A percentile compares a stretch with the other conserved stretches of the same genome.
These are phyloP conservation scores for Fusarium robinianum DNA, from an alignment of 2,329 filamentous ascomycete species.

Conservation along the genomic window DNA sequence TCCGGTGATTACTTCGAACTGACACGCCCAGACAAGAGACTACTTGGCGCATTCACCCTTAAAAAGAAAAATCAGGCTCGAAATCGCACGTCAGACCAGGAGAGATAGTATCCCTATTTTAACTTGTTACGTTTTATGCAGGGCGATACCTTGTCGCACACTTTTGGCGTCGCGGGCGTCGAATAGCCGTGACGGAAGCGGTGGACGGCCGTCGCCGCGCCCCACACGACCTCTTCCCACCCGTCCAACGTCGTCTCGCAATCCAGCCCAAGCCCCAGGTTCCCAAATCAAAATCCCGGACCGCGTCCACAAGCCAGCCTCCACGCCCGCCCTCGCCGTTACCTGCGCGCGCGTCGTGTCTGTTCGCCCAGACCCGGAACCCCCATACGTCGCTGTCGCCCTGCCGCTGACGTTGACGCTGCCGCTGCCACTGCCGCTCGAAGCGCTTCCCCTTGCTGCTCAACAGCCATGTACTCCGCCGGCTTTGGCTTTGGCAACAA, in stretches of 20 bases:
- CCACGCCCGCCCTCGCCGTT: conserved; percentile 22
- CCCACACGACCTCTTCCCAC: conserved; percentile 34
- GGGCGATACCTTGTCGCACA: conserved; percentile 22
- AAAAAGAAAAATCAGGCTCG: neutral
- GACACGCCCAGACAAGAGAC: too few species aligned
- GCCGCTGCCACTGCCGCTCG: conserved; percentile 28
- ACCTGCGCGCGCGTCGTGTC: conserved; percentile 24
- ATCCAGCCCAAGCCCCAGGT: conserved; percentile 21
- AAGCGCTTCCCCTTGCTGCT: conserved; percentile 28
- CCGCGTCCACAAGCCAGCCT: conserved; percentile 35
- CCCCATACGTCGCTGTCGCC: conserved; percentile 10
- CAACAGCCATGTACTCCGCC: conserved; percentile 55
- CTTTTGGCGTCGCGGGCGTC: conserved; percentile 22
- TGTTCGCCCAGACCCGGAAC: conserved; percentile 16
- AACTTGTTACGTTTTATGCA: conserved; percentile 24
- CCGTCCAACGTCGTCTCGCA: conserved; percentile 24
- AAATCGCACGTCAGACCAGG: neutral
- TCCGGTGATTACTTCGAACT: too few species aligned
- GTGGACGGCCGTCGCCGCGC: conserved; percentile 22
- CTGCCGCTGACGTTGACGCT: conserved; percentile 8
- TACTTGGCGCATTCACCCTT: neutral
- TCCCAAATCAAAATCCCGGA: conserved; percentile 36
- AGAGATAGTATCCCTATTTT: too few species aligned
- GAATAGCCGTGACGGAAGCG: conserved; percentile 31
- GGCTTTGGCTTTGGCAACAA: conserved; percentile 60